A percentile compares a stretch with the other conserved stretches of the same genome.
phyloP scores from a whole-genome alignment of 2,329 filamentous ascomycete species.

The Aureobasidium namibiae region DNA sequence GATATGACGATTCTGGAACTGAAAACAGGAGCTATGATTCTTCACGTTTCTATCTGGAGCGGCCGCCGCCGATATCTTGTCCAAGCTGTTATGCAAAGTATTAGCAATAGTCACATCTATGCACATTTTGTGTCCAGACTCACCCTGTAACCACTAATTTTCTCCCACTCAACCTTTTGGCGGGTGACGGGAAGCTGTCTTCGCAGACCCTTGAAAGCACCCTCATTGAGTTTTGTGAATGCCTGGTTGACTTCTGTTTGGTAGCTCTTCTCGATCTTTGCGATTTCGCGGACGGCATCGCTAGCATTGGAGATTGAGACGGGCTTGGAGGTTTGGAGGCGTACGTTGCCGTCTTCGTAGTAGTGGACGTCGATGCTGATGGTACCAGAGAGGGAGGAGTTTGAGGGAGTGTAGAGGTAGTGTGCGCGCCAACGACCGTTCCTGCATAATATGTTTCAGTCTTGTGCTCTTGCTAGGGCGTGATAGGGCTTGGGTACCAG shows the following conservation, averaged over 20 bases:
- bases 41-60: slow-evolving; percentile 26
- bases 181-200: slow-evolving; percentile 91
- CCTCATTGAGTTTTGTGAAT: slow-evolving; percentile 82
- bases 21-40: background rate
- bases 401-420: slow-evolving; percentile 70
- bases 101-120: slow-evolving; percentile 13
- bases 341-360: slow-evolving; percentile 98
- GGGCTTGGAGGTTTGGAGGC: slow-evolving; percentile 80
- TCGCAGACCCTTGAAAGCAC: slow-evolving; percentile 86
- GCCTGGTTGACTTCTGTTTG: slow-evolving; percentile 92
- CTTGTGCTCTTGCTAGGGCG: background rate
- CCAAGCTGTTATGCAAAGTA: slow-evolving; percentile 29
- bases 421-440: slow-evolving; percentile 93
- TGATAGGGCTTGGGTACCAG: slow-evolving; percentile 53
- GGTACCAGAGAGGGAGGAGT: slow-evolving; percentile 60
- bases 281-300: slow-evolving; percentile 70
- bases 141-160: slow-evolving; percentile 84
- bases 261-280: slow-evolving; percentile 76
- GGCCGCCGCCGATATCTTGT: slow-evolving; percentile 44
- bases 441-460: slow-evolving; percentile 39
- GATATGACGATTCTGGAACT: background rate
- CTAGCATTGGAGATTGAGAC: slow-evolving; percentile 53
- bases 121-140: slow-evolving; percentile 28
- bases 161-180: slow-evolving; percentile 99
- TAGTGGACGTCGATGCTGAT: slow-evolving; percentile 97